phyloP scores from a whole-genome alignment of 1,284 basidiomycete genomes.

The Ustilago loliicola region DNA sequence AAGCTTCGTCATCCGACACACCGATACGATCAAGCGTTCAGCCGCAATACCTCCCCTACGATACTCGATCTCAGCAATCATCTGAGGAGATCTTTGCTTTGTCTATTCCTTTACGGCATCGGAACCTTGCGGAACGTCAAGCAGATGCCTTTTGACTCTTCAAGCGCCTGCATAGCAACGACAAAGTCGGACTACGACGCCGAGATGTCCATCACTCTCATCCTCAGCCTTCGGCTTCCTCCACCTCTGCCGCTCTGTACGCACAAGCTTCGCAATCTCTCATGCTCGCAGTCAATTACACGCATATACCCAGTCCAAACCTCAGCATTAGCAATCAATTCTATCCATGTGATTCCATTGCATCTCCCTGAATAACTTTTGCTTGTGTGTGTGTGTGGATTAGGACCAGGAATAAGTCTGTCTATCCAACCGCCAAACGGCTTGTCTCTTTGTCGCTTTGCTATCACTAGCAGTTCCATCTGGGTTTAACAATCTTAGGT shows the following conservation, averaged over 20 bases:
- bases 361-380: not conserved
- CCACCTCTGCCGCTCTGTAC: not conserved
- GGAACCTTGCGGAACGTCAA: not conserved
- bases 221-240: not conserved
- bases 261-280: not conserved
- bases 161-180: no score
- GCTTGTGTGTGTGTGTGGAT: not conserved
- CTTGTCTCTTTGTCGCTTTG: constrained; percentile 28
- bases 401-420: constrained; percentile 67
- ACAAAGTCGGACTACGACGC: no score
- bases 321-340: not conserved
- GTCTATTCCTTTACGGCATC: no score
- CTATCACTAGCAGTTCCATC: constrained; percentile 34
- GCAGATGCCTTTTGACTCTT: no score
- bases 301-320: not conserved
- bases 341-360: not conserved
- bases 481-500: constrained; percentile 32
- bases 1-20: no score
- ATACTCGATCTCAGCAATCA: no score
- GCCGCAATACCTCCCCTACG: no score
- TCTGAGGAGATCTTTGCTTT: no score
- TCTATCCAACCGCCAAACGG: constrained; percentile 62
- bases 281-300: not conserved
- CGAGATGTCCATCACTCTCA: not conserved
- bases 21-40: no score